Evolutionary conservation across 2,329 filamentous ascomycete genomes (phyloP).

Genomic region (Paramyrothecium sp.): DNA sequence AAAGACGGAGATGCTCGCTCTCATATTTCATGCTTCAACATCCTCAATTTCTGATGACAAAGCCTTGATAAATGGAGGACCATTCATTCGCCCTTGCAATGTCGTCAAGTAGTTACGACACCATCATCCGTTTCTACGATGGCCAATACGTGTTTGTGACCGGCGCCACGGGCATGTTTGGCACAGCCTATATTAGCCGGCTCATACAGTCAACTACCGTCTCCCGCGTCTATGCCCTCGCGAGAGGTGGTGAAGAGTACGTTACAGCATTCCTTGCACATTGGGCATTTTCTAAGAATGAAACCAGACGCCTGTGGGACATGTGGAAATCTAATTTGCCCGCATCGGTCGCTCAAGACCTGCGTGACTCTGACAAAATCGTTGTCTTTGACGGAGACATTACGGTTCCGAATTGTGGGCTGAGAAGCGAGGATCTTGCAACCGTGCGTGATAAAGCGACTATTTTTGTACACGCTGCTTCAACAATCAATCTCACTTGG

Average conservation of each 20-base stretch:
- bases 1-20: not conserved
- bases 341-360: not conserved
- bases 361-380: not conserved
- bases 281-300: not conserved
- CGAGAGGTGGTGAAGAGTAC: constrained; percentile 1
- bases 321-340: not conserved
- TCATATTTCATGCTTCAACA: not conserved
- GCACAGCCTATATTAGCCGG: not conserved
- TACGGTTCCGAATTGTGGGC: not conserved
- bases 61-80: not conserved
- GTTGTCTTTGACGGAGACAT: not conserved
- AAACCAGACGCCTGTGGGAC: not conserved
- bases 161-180: constrained; percentile 2
- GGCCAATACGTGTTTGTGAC: constrained; percentile 1
- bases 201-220: not conserved
- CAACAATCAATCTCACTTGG: not conserved
- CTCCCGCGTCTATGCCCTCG: not conserved
- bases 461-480: constrained; percentile 2
- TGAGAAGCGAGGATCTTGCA: not conserved
- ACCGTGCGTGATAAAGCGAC: not conserved
- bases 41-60: too few relatives aligned
- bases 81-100: not conserved
- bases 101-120: not conserved
- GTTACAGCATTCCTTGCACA: not conserved
- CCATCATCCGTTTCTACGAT: not conserved